A percentile compares a stretch with the other conserved stretches of the same genome.
These are phyloP conservation scores for Willaertia magna DNA, from an alignment of 208 protist species.

Conservation along the genomic window DNA sequence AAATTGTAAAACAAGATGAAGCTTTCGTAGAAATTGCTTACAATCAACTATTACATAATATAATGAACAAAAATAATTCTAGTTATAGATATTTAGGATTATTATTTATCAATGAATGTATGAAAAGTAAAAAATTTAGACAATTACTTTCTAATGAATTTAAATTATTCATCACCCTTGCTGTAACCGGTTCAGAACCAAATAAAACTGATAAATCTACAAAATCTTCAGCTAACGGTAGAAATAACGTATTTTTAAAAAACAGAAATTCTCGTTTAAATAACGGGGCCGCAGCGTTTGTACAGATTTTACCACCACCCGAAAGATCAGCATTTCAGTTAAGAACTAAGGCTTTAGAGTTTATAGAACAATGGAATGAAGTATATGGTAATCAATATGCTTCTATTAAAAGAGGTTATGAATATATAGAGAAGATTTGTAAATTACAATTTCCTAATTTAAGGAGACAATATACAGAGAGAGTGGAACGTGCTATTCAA, in stretches of 20 bases:
- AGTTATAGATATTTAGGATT: neutral
- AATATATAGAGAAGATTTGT: neutral
- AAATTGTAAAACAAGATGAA: neutral
- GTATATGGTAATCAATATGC: neutral
- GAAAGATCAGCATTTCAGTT: neutral
- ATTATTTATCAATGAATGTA: neutral
- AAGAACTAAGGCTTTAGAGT: neutral
- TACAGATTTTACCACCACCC: neutral
- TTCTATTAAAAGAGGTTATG: neutral
- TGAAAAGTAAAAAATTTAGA: neutral
- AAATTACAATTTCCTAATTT: neutral
- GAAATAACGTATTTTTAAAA: neutral
- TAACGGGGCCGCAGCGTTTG: neutral
- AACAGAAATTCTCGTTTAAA: neutral
- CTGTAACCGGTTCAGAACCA: neutral
- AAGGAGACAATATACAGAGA: neutral
- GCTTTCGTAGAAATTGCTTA: neutral
- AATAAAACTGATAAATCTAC: neutral
- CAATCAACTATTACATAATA: neutral
- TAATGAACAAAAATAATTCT: neutral
- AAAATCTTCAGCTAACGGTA: neutral
- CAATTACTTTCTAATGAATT: neutral
- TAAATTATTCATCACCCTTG: neutral
- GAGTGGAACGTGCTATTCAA: neutral
- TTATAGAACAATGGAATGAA: neutral